Percentiles rank a stretch among this genome's conserved stretches.
These are phyloP conservation scores for Backusella australiensis DNA, from an alignment of 192 early-diverging fungal genomes.

Conservation along the genomic window DNA sequence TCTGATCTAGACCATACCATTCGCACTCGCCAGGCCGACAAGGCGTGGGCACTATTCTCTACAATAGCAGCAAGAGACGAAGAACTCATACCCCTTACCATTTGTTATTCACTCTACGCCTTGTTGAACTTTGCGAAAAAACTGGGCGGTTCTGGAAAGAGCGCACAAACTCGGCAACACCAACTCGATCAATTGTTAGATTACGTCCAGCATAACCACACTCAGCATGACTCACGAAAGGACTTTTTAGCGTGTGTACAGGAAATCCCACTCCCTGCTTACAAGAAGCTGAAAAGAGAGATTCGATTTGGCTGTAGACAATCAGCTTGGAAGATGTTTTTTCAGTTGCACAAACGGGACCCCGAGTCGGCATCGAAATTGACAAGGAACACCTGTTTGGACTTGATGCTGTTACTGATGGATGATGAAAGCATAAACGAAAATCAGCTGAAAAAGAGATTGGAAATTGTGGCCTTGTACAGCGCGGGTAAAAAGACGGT, in stretches of 20 bases:
- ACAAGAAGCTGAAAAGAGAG: conserved; percentile 18
- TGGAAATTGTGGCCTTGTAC: conserved; percentile 8
- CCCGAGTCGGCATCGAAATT: background rate
- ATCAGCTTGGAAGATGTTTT: conserved; percentile 17
- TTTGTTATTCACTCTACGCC: conserved; percentile 18
- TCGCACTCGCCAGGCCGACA: conserved; percentile 15
- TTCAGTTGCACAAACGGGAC: conserved; percentile 7
- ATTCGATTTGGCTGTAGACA: background rate
- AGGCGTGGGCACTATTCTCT: conserved; percentile 20
- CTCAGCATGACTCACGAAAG: background rate
- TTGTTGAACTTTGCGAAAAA: conserved; percentile 7
- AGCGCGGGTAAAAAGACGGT: background rate
- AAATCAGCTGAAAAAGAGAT: conserved; percentile 9
- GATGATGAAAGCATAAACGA: conserved; percentile 1
- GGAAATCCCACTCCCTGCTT: conserved; percentile 11
- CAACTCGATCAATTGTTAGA: conserved; percentile 19
- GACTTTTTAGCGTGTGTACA: conserved; percentile 7
- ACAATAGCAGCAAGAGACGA: conserved; percentile 11
- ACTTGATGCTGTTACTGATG: conserved; percentile 7
- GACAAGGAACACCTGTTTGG: conserved; percentile 4
- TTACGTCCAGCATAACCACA: conserved; percentile 11
- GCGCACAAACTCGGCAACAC: background rate
- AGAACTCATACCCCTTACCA: conserved; percentile 9
- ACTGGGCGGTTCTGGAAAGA: background rate
- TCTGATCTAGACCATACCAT: conserved; percentile 13